Percentiles rank a stretch among this genome's conserved stretches.
Evolutionary conservation across 345 rosid species (phyloP).

Genomic region (Aquilaria yunnanensis): DNA sequence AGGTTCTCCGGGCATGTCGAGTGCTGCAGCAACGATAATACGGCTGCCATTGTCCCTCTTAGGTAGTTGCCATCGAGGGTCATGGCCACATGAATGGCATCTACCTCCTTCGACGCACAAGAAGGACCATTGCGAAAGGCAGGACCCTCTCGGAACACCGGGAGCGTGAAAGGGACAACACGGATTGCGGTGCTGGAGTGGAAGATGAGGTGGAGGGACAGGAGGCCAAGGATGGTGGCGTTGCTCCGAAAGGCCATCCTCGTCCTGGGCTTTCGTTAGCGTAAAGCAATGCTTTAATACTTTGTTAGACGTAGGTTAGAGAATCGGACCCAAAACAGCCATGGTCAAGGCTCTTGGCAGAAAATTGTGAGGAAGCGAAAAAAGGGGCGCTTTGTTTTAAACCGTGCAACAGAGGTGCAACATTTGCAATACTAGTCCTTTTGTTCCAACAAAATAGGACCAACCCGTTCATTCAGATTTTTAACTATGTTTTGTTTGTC

Average conservation of each 20-base stretch:
- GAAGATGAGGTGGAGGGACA: constrained; percentile 44
- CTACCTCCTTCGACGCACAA: constrained; percentile 26
- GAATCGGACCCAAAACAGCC: no score
- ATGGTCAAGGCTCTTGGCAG: constrained; percentile 1
- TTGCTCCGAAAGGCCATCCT: constrained; percentile 65
- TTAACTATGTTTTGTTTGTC: neutral
- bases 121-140: constrained; percentile 44
- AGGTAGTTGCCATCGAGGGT: constrained; percentile 65
- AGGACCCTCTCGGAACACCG: constrained; percentile 46
- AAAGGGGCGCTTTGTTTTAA: constrained; percentile 3
- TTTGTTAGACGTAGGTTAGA: neutral
- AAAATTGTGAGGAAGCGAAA: constrained; percentile 17
- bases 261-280: constrained; percentile 12
- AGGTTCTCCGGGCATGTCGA: constrained; percentile 55
- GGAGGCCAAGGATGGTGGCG: constrained; percentile 24
- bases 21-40: constrained; percentile 51
- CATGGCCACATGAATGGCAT: constrained; percentile 50
- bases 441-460: no score
- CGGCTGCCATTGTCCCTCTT: constrained; percentile 69
- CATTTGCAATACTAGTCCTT: no score
- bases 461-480: no score
- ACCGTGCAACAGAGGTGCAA: neutral
- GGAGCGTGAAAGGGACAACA: constrained; percentile 32
- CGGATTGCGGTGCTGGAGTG: constrained; percentile 29
- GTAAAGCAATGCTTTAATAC: neutral